A percentile compares a stretch with the other conserved stretches of the same genome.
Conservation (phyloP, 73 alveolate species). For the Symbiodinium pilosum region DNA sequence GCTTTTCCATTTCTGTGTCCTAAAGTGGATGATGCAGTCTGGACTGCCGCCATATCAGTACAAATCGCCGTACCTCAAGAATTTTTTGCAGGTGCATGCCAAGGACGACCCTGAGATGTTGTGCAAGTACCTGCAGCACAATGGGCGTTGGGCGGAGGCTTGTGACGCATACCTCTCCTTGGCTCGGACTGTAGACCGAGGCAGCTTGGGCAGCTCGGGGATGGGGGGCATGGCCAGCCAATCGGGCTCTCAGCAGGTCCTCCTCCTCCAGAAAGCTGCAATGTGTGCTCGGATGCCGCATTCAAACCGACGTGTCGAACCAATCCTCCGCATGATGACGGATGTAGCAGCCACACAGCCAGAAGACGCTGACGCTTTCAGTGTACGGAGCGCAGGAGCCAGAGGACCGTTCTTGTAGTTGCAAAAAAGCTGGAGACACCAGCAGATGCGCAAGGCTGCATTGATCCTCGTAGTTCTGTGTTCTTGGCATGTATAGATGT, state of each 20-base stretch:
- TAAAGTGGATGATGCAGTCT: conserved; percentile 86
- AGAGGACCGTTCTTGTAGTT: no score
- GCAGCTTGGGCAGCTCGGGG: neutral
- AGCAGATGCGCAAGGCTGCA: no score
- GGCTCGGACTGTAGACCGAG: conserved; percentile 5
- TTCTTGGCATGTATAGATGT: no score
- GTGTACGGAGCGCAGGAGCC: no score
- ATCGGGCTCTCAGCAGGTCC: neutral
- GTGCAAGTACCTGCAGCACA: conserved; percentile 85
- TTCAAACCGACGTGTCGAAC: conserved; percentile 65
- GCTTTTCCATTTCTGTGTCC: conserved; percentile 64
- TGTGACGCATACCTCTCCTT: conserved; percentile 76
- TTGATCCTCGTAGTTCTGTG: no score
- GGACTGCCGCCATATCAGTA: conserved; percentile 71
- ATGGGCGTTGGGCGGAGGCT: conserved; percentile 88
- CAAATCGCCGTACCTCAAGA: conserved; percentile 60
- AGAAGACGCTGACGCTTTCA: no score
- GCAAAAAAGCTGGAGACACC: no score
- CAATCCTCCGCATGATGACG: conserved; percentile 71
- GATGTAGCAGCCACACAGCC: neutral
- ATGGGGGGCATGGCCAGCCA: neutral
- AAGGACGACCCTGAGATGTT: conserved; percentile 50
- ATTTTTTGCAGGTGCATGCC: conserved; percentile 79
- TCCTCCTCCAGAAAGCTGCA: conserved; percentile 78
- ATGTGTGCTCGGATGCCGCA: conserved; percentile 76